phyloP scores from a whole-genome alignment of 768 basidiomycete genomes.

The Clathrus columnatus region DNA sequence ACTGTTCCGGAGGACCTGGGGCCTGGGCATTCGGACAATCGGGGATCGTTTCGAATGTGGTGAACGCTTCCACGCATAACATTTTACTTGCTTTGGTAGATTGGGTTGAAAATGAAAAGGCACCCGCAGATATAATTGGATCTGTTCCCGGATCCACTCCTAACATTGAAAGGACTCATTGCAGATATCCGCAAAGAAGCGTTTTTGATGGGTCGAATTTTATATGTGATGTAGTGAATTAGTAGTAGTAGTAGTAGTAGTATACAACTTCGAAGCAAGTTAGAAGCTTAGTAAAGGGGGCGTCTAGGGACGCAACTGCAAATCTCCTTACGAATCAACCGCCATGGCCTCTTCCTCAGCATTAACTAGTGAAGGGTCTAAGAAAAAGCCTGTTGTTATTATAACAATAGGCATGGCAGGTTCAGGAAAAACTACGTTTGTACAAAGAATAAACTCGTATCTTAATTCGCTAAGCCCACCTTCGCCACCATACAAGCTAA shows the following conservation, averaged over 20 bases:
- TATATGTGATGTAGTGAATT: background rate
- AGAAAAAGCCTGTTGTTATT: constrained; percentile 59
- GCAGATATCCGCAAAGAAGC: constrained; percentile 7
- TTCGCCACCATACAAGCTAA: constrained; percentile 88
- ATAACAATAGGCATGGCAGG: constrained; percentile 96
- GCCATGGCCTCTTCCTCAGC: background rate
- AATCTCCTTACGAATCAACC: background rate
- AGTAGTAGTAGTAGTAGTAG: no score
- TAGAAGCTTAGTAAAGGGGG: no score
- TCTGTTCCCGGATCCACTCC: background rate
- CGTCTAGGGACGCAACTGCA: no score
- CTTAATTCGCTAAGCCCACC: constrained; percentile 59
- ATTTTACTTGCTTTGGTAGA: constrained; percentile 23
- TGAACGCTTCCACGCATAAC: constrained; percentile 18
- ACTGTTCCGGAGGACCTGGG: constrained; percentile 22
- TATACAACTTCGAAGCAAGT: no score
- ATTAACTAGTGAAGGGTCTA: background rate
- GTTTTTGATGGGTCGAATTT: background rate
- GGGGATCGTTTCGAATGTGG: constrained; percentile 1
- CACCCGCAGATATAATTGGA: constrained; percentile 19
- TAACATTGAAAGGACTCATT: background rate
- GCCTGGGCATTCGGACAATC: constrained; percentile 22
- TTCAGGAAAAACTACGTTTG: constrained; percentile 95
- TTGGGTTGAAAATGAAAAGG: constrained; percentile 26
- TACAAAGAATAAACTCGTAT: constrained; percentile 90